These are phyloP conservation scores for Caloboletus firmus DNA, from an alignment of 1,284 basidiomycete species.

Conservation along the genomic window DNA sequence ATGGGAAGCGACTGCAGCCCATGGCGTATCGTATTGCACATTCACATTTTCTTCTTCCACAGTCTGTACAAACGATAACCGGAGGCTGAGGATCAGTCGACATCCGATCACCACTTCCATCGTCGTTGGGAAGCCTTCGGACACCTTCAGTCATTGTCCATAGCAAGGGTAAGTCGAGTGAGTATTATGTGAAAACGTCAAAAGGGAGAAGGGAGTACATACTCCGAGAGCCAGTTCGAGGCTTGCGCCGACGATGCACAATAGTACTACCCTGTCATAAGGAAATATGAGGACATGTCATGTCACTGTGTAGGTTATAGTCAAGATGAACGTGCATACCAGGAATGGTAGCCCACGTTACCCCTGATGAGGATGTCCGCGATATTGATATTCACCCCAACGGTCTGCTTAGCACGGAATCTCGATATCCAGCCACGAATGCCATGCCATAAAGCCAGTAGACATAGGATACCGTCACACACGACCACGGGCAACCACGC, in stretches of 20 bases:
- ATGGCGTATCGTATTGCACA: no score
- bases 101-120: no score
- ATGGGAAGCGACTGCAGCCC: no score
- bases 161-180: no score
- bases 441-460: slow-evolving; percentile 16
- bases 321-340: slow-evolving; percentile 5
- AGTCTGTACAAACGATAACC: no score
- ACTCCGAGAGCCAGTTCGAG: not conserved
- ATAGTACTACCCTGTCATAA: not conserved
- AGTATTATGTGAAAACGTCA: not conserved
- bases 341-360: slow-evolving; percentile 19
- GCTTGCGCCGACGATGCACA: not conserved
- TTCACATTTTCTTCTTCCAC: no score
- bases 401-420: not conserved
- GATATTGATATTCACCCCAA: slow-evolving; percentile 2
- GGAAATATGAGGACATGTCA: not conserved
- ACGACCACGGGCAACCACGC: slow-evolving; percentile 19
- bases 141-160: no score
- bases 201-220: not conserved
- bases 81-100: no score
- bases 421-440: slow-evolving; percentile 7
- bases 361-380: slow-evolving; percentile 13
- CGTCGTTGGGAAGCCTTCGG: no score
- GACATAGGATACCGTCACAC: slow-evolving; percentile 13
- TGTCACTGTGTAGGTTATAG: not conserved